Conservation (phyloP, 305 asterid genomes). For the Fraxinus nigra region DNA sequence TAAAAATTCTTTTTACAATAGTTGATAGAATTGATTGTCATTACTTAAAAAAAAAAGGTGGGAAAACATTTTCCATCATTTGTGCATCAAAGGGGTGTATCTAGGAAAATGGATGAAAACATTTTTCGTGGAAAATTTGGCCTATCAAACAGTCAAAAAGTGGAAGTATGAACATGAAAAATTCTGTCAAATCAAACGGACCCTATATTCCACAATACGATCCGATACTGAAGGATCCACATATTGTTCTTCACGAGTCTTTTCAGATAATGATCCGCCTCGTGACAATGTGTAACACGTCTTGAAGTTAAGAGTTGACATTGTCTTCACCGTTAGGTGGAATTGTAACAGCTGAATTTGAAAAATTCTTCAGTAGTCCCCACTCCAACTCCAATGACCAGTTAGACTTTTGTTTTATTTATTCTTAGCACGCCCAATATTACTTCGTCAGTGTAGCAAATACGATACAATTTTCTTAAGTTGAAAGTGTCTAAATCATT, state of each 20-base stretch:
- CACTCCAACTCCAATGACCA: background rate
- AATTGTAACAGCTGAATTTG: background rate
- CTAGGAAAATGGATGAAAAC: too few relatives aligned
- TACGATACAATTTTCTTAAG: background rate
- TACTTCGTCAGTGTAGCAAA: background rate
- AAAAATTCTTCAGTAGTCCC: background rate
- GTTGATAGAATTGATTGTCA: too few relatives aligned
- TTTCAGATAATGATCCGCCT: background rate
- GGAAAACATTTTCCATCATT: too few relatives aligned
- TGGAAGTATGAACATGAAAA: too few relatives aligned
- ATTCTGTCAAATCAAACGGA: too few relatives aligned
- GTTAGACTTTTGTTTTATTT: background rate
- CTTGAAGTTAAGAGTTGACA: background rate
- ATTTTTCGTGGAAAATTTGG: too few relatives aligned
- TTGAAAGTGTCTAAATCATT: background rate
- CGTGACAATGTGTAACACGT: background rate
- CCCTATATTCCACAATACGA: too few relatives aligned
- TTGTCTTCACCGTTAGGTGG: background rate
- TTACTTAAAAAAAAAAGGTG: too few relatives aligned
- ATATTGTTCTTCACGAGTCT: background rate
- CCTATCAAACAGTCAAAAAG: too few relatives aligned
- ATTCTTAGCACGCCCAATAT: background rate
- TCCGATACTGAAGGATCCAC: background rate
- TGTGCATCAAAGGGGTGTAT: too few relatives aligned
- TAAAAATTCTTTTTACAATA: too few relatives aligned